Percentiles rank a stretch among this genome's conserved stretches.
These are phyloP conservation scores for Mastigamoeba balamuthi DNA, from an alignment of 78 protist species.

Conservation along the genomic window DNA sequence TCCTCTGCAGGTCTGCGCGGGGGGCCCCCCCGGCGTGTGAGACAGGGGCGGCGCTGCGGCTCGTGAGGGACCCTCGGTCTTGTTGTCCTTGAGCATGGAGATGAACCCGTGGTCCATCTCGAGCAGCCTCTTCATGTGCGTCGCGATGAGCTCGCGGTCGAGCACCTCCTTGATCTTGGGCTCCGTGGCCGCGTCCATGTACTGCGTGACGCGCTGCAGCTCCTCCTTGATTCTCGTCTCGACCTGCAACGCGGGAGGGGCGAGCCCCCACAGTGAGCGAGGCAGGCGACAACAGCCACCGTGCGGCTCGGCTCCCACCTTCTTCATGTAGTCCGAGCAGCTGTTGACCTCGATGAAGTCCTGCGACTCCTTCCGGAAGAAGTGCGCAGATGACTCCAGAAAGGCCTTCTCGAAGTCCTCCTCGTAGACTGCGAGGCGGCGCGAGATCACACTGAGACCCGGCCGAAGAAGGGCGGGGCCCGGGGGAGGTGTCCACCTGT, in stretches of 20 bases:
- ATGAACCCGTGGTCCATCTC: slow-evolving; percentile 41
- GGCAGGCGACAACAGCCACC: background rate
- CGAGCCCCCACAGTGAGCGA: background rate
- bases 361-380: slow-evolving; percentile 50
- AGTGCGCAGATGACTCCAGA: slow-evolving; percentile 39
- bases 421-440: slow-evolving; percentile 38
- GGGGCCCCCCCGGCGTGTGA: no score
- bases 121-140: slow-evolving; percentile 41
- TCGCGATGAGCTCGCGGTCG: slow-evolving; percentile 62
- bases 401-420: slow-evolving; percentile 71
- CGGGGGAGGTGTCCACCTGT: background rate
- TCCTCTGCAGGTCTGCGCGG: slow-evolving; percentile 38
- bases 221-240: slow-evolving; percentile 66
- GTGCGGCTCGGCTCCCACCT: background rate
- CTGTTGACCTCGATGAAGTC: slow-evolving; percentile 39
- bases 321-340: slow-evolving; percentile 69
- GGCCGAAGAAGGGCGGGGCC: background rate
- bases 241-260: slow-evolving; percentile 20
- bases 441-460: background rate
- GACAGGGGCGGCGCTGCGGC: no score
- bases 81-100: slow-evolving; percentile 34
- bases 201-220: slow-evolving; percentile 45
- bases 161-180: slow-evolving; percentile 33
- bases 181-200: slow-evolving; percentile 43
- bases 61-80: slow-evolving; percentile 29